Conservation (phyloP, 2,329 filamentous ascomycete species). For the Purpureocillium takamizusanense region DNA sequence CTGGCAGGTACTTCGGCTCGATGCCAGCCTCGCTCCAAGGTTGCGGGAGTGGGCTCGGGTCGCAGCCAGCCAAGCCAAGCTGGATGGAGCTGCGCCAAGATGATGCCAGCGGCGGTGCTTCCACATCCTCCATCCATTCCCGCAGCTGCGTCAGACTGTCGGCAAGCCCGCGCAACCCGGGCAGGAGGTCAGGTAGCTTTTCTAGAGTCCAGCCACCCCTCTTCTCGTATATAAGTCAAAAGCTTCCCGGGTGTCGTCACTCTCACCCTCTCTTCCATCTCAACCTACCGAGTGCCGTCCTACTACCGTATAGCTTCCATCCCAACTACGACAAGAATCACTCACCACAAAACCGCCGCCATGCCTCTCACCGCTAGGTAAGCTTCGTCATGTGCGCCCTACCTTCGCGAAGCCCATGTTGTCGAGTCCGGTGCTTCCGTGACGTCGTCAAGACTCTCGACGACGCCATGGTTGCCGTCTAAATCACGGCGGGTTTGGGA, state of each 20-base stretch:
- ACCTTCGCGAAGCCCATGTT: too few relatives aligned
- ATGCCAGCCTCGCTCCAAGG: too few relatives aligned
- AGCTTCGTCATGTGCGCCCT: constrained; percentile 10
- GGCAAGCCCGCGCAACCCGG: background rate
- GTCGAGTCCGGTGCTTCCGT: too few relatives aligned
- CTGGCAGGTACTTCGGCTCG: too few relatives aligned
- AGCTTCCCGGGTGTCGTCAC: background rate
- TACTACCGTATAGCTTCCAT: too few relatives aligned
- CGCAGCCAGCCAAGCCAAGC: background rate
- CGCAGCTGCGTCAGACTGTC: background rate
- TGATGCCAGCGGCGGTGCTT: background rate
- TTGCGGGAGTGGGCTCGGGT: too few relatives aligned
- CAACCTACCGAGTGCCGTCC: too few relatives aligned
- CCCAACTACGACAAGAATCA: background rate
- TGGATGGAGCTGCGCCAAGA: background rate
- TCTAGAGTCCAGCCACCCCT: background rate
- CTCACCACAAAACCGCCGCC: constrained; percentile 17
- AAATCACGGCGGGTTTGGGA: background rate
- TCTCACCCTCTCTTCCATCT: background rate
- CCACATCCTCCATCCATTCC: background rate
- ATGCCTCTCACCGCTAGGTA: constrained; percentile 55
- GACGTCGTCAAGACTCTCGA: too few relatives aligned
- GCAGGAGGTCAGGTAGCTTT: too few relatives aligned
- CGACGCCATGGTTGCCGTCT: background rate
- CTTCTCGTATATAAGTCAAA: background rate